Percentiles rank a stretch among this genome's conserved stretches.
These are phyloP conservation scores for Stachybotrys elegans DNA, from an alignment of 2,329 filamentous ascomycete species.

Conservation along the genomic window DNA sequence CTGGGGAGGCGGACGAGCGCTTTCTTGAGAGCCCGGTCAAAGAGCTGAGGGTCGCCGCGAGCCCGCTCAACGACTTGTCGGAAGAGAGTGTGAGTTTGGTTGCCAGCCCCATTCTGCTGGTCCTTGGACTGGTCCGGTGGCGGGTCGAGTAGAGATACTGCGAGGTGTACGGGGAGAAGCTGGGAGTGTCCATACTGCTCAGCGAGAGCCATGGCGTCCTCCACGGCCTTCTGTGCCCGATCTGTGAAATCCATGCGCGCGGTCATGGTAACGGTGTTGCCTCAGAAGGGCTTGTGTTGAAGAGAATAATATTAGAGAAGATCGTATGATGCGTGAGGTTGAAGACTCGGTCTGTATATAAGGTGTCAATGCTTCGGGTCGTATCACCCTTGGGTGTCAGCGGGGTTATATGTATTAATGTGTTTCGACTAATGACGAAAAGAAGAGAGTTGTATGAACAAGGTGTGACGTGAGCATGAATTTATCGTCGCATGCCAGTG, in stretches of 20 bases:
- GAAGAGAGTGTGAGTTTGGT: constrained; percentile 69
- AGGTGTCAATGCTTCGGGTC: neutral
- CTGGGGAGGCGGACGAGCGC: constrained; percentile 82
- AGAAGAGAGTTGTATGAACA: neutral
- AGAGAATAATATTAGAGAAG: too few species aligned
- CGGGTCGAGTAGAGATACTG: constrained; percentile 74
- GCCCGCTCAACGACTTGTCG: constrained; percentile 91
- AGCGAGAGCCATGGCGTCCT: constrained; percentile 82
- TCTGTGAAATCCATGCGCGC: constrained; percentile 90
- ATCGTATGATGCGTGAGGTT: too few species aligned
- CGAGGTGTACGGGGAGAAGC: constrained; percentile 83
- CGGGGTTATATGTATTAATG: neutral
- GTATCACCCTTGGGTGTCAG: neutral
- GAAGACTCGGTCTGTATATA: too few species aligned
- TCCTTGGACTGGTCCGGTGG: constrained; percentile 74
- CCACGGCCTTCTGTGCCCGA: constrained; percentile 81
- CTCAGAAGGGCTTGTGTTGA: too few species aligned
- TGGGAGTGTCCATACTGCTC: constrained; percentile 90
- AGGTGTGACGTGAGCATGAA: neutral
- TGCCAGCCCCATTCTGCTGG: constrained; percentile 70
- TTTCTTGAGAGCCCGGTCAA: constrained; percentile 90
- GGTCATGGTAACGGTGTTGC: constrained; percentile 52
- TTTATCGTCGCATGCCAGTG: neutral
- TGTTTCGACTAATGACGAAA: neutral
- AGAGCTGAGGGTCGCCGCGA: constrained; percentile 83